Percentiles rank a stretch among this genome's conserved stretches.
Conservation (phyloP, 2,329 filamentous ascomycete genomes). For the Berkeleyomyces rouxiae region DNA sequence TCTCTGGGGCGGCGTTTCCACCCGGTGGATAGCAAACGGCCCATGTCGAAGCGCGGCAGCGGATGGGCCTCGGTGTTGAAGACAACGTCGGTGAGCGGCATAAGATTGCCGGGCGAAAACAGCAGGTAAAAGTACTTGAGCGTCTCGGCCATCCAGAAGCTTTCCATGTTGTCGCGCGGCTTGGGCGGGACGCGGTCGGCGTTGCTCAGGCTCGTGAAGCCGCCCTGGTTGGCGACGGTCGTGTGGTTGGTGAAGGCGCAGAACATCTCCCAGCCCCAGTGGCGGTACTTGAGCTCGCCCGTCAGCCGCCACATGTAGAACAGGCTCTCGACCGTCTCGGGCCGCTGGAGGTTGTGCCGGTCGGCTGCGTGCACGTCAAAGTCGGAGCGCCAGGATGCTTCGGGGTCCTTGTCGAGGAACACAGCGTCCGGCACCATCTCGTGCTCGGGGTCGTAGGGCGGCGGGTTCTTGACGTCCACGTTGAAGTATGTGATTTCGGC, state of each 20-base stretch:
- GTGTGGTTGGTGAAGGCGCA: constrained; percentile 77
- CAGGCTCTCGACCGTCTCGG: constrained; percentile 88
- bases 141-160: constrained; percentile 97
- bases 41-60: constrained; percentile 73
- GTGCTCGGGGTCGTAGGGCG: constrained; percentile 20
- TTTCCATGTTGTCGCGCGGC: constrained; percentile 86
- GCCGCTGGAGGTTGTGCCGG: constrained; percentile 80
- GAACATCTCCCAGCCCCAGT: constrained; percentile 99
- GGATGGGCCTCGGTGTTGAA: constrained; percentile 94
- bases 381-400: constrained; percentile 56
- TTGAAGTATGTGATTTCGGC: constrained; percentile 89
- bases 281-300: constrained; percentile 68
- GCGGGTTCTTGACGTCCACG: constrained; percentile 31
- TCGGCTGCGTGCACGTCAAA: constrained; percentile 70
- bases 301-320: constrained; percentile 99
- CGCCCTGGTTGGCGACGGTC: constrained; percentile 56
- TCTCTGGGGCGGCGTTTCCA: constrained; percentile 57
- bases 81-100: constrained; percentile 74
- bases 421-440: neutral
- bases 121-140: constrained; percentile 95
- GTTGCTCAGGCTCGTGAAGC: constrained; percentile 67
- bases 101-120: constrained; percentile 67
- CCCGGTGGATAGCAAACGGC: constrained; percentile 59
- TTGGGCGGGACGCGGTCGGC: constrained; percentile 55
- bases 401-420: constrained; percentile 6